These are phyloP conservation scores for Saprolegnia parasitica DNA, from an alignment of 352 stramenopile genomes.

Conservation along the genomic window DNA sequence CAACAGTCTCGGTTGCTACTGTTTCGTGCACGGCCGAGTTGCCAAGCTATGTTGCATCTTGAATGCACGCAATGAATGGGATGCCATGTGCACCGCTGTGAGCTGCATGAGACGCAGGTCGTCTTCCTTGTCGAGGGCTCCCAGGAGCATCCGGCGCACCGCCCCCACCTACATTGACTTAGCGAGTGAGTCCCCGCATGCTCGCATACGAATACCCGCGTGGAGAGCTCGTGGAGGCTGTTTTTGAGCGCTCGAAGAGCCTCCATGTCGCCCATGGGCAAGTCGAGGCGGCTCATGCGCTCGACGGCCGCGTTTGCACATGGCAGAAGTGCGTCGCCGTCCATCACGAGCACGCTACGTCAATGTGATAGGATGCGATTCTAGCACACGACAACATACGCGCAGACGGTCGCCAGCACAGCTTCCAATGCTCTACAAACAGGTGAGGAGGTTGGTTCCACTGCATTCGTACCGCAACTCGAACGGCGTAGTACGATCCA, in stretches of 20 bases:
- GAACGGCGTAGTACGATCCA: constrained; percentile 31
- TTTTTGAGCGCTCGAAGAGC: constrained; percentile 61
- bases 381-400: too few species aligned
- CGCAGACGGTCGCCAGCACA: constrained; percentile 40
- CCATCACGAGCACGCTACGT: not conserved
- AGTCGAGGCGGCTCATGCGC: constrained; percentile 39
- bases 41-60: not conserved
- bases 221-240: constrained; percentile 61
- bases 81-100: constrained; percentile 51
- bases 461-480: constrained; percentile 34
- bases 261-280: constrained; percentile 47
- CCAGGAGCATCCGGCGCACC: constrained; percentile 59
- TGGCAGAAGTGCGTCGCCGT: constrained; percentile 42
- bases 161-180: constrained; percentile 40
- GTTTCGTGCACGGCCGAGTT: constrained; percentile 41
- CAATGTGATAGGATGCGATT: too few species aligned
- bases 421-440: constrained; percentile 44
- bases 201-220: too few species aligned
- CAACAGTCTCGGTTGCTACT: constrained; percentile 65
- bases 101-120: constrained; percentile 57
- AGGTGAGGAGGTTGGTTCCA: not conserved
- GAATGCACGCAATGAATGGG: not conserved
- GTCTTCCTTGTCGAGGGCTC: constrained; percentile 63
- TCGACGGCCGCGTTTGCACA: constrained; percentile 46
- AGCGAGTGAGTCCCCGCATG: too few species aligned